A percentile compares a stretch with the other conserved stretches of the same genome.
phyloP scores from a whole-genome alignment of 164 flowering plant species.

The Liquidambar formosana region DNA sequence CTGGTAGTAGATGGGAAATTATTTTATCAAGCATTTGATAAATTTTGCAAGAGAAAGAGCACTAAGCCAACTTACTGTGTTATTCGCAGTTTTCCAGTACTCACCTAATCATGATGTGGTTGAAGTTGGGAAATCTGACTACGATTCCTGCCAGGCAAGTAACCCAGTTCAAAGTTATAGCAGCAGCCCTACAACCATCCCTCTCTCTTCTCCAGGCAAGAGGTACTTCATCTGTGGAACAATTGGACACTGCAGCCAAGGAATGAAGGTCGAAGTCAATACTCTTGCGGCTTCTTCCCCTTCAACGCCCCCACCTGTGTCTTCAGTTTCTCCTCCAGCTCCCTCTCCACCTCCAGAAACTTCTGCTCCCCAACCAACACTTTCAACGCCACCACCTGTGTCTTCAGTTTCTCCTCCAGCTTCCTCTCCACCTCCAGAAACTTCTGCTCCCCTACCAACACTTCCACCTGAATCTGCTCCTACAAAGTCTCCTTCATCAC shows the following conservation, averaged over 20 bases:
- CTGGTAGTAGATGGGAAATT: background rate
- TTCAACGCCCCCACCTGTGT: slow-evolving; percentile 7
- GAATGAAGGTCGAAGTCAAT: slow-evolving; percentile 60
- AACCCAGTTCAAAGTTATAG: slow-evolving; percentile 28
- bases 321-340: slow-evolving; percentile 9
- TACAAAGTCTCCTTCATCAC: slow-evolving; percentile 8
- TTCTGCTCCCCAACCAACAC: background rate
- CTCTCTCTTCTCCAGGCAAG: slow-evolving; percentile 49
- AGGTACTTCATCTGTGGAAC: slow-evolving; percentile 68
- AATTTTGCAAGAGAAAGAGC: background rate
- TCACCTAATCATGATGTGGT: slow-evolving; percentile 37
- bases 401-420: slow-evolving; percentile 10
- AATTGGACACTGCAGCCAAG: slow-evolving; percentile 49
- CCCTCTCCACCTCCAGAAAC: slow-evolving; percentile 14
- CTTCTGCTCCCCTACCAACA: slow-evolving; percentile 11
- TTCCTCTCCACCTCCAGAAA: slow-evolving; percentile 15
- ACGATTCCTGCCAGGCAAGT: slow-evolving; percentile 41
- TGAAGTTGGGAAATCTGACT: slow-evolving; percentile 52
- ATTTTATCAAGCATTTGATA: background rate
- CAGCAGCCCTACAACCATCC: slow-evolving; percentile 37
- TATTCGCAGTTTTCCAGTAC: slow-evolving; percentile 52
- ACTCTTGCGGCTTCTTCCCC: slow-evolving; percentile 34
- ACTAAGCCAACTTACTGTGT: background rate
- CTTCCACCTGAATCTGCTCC: slow-evolving; percentile 8
- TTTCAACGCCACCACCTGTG: slow-evolving; percentile 12